Conservation (phyloP, 1,139 yeast genomes). For the Groenewaldozyma sp. region DNA sequence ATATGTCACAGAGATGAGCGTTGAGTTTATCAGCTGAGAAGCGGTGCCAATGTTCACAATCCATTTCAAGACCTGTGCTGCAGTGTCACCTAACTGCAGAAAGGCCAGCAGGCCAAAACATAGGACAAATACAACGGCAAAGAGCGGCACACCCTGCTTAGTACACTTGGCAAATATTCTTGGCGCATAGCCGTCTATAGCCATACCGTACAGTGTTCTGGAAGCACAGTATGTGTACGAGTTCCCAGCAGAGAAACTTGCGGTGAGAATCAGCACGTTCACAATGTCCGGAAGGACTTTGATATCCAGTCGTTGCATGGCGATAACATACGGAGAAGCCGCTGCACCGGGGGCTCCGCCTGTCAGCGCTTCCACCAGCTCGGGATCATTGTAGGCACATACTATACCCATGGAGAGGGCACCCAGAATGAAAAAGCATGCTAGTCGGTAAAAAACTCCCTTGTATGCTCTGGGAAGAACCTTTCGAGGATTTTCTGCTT, state of each 20-base stretch:
- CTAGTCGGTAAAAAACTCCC: slow-evolving; percentile 64
- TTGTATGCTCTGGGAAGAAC: slow-evolving; percentile 73
- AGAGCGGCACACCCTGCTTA: slow-evolving; percentile 52
- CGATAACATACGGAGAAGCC: slow-evolving; percentile 56
- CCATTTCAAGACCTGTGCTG: slow-evolving; percentile 64
- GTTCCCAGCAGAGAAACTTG: slow-evolving; percentile 67
- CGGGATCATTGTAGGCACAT: slow-evolving; percentile 45
- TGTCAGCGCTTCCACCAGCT: slow-evolving; percentile 34
- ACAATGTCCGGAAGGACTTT: slow-evolving; percentile 52
- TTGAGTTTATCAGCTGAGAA: slow-evolving; percentile 66
- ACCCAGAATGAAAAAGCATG: slow-evolving; percentile 59
- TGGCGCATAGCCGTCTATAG: slow-evolving; percentile 48
- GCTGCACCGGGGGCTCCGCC: slow-evolving; percentile 50
- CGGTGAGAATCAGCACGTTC: slow-evolving; percentile 50
- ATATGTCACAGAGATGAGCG: slow-evolving; percentile 55
- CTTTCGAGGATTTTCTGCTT: slow-evolving; percentile 65
- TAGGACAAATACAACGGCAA: slow-evolving; percentile 40
- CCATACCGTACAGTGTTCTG: slow-evolving; percentile 49
- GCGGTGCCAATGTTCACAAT: slow-evolving; percentile 71
- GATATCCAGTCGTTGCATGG: slow-evolving; percentile 46
- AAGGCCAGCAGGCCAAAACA: slow-evolving; percentile 41
- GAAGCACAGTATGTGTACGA: slow-evolving; percentile 62
- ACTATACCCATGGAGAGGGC: slow-evolving; percentile 52
- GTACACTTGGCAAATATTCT: slow-evolving; percentile 35
- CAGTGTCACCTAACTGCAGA: slow-evolving; percentile 50